Percentiles rank a stretch among this genome's conserved stretches.
Conservation (phyloP, 1,284 basidiomycete genomes). For the Ceratobasidium sp. region DNA sequence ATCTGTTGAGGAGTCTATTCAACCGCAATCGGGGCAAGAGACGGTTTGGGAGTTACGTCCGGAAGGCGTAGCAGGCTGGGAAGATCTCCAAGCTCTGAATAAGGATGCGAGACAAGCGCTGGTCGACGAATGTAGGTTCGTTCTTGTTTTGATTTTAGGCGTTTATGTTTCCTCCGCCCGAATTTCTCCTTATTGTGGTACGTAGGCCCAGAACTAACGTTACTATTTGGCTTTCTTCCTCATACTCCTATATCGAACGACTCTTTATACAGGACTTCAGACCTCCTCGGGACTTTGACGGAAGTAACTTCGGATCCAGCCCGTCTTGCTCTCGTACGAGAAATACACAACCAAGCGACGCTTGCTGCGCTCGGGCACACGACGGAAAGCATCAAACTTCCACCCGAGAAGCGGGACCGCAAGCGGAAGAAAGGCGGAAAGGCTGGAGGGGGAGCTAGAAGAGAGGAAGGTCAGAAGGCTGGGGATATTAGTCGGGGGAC, state of each 20-base stretch:
- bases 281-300: slow-evolving; percentile 24
- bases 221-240: background rate
- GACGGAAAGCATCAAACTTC: slow-evolving; percentile 31
- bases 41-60: slow-evolving; percentile 10
- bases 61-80: slow-evolving; percentile 27
- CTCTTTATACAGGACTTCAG: slow-evolving; percentile 7
- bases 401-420: slow-evolving; percentile 36
- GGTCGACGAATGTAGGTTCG: slow-evolving; percentile 36
- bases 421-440: slow-evolving; percentile 22
- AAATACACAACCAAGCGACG: slow-evolving; percentile 25
- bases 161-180: background rate
- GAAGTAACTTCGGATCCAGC: slow-evolving; percentile 39
- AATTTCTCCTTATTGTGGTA: too few relatives aligned
- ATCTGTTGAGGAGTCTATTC: slow-evolving; percentile 7
- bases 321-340: slow-evolving; percentile 16
- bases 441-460: slow-evolving; percentile 1
- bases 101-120: background rate
- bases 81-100: slow-evolving; percentile 1
- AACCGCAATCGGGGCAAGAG: too few relatives aligned
- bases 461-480: background rate
- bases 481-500: background rate
- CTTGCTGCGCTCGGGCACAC: slow-evolving; percentile 28
- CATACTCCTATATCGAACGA: background rate
- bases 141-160: background rate
- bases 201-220: slow-evolving; percentile 17